Conservation (phyloP, 371 early-diverging fungal species). For the Basidiobolus meristosporus region DNA sequence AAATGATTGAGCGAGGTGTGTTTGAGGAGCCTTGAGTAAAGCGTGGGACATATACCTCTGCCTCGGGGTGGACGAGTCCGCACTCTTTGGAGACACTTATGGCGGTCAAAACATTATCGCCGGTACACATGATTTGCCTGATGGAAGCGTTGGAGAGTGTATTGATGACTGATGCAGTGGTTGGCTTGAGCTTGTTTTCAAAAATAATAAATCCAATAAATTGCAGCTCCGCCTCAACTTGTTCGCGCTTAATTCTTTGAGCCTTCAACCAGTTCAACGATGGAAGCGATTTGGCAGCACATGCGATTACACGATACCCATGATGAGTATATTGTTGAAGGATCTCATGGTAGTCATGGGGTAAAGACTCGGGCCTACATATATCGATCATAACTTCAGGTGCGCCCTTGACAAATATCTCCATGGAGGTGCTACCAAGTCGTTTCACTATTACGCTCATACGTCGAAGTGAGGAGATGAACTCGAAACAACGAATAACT, state of each 20-base stretch:
- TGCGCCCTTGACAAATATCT: conserved; percentile 91
- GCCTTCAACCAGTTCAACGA: conserved; percentile 58
- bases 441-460: conserved; percentile 86
- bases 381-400: conserved; percentile 85
- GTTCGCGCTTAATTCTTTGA: conserved; percentile 60
- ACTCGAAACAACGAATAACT: conserved; percentile 91
- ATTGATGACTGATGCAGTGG: conserved; percentile 59
- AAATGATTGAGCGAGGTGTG: too few relatives aligned
- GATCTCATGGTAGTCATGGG: conserved; percentile 58
- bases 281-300: conserved; percentile 55
- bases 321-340: conserved; percentile 76
- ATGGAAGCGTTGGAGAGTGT: conserved; percentile 74
- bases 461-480: conserved; percentile 76
- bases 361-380: conserved; percentile 60
- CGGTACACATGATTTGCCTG: conserved; percentile 96
- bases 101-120: conserved; percentile 96
- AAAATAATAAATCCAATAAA: conserved; percentile 97
- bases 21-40: too few relatives aligned
- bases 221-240: conserved; percentile 66
- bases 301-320: conserved; percentile 92
- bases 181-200: conserved; percentile 95
- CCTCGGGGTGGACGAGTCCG: conserved; percentile 38
- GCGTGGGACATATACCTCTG: conserved; percentile 31
- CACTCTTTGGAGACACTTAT: conserved; percentile 90
- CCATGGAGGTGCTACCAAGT: conserved; percentile 42